Percentiles rank a stretch among this genome's conserved stretches.
These are phyloP conservation scores for Orobanche coerulescens DNA, from an alignment of 257 asterid species.

Conservation along the genomic window DNA sequence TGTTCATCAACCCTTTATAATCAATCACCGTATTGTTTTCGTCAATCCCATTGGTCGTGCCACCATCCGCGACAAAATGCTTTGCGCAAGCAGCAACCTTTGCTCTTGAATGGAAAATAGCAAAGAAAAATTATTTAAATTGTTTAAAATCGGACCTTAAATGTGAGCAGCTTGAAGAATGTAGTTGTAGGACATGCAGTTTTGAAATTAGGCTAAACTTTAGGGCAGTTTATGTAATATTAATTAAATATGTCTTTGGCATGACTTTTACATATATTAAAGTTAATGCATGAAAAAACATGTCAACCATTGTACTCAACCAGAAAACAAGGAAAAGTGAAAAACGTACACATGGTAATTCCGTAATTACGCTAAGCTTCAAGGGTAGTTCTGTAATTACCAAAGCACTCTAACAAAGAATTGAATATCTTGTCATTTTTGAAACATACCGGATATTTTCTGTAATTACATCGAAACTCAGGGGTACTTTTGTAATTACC, in stretches of 20 bases:
- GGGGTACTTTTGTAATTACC: no score
- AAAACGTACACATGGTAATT: no score
- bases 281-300: no score
- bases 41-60: conserved; percentile 45
- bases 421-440: no score
- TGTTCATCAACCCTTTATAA: conserved; percentile 34
- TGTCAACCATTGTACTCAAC: no score
- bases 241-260: not conserved
- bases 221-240: not conserved
- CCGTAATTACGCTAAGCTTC: no score
- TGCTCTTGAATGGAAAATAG: conserved; percentile 29
- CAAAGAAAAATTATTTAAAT: not conserved
- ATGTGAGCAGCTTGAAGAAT: not conserved
- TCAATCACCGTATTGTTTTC: conserved; percentile 54
- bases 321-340: no score
- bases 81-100: conserved; percentile 67
- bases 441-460: no score
- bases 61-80: conserved; percentile 79
- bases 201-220: not conserved
- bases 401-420: no score
- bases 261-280: no score
- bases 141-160: not conserved
- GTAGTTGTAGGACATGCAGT: not conserved
- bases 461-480: no score
- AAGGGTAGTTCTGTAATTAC: no score